A percentile compares a stretch with the other conserved stretches of the same genome.
phyloP scores from a whole-genome alignment of 805 yeast species.

The Vanderwaltozyma tropicalis region DNA sequence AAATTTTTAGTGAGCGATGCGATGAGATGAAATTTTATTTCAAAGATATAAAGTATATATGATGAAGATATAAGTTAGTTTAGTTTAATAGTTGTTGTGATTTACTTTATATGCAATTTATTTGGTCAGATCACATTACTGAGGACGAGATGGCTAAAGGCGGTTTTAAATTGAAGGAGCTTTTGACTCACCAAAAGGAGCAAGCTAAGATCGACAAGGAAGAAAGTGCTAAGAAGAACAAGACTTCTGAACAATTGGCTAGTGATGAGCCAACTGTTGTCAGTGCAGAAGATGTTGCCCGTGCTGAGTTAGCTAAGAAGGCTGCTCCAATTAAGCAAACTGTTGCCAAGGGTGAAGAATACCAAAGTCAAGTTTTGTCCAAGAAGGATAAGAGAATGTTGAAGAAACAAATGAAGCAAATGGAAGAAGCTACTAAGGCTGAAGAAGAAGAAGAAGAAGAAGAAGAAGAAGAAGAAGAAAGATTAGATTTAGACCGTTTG shows the following conservation, averaged over 20 bases:
- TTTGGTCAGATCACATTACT: background rate
- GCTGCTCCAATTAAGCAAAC: constrained; percentile 7
- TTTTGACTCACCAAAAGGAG: constrained; percentile 21
- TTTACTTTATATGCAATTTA: no score
- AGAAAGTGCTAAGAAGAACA: constrained; percentile 15
- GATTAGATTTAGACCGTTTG: constrained; percentile 42
- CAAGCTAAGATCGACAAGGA: constrained; percentile 15
- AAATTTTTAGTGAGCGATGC: constrained; percentile 9
- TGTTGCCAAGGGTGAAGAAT: constrained; percentile 25
- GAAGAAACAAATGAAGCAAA: constrained; percentile 36
- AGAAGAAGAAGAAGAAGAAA: no score
- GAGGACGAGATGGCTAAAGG: constrained; percentile 24
- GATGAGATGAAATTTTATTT: constrained; percentile 11
- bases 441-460: constrained; percentile 16
- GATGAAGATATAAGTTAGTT: background rate
- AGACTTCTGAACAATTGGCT: constrained; percentile 12
- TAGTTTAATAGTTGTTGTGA: background rate
- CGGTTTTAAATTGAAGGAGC: constrained; percentile 26
- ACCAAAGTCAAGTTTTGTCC: constrained; percentile 43
- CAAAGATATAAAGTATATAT: no score
- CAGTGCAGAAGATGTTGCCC: constrained; percentile 23
- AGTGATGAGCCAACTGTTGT: constrained; percentile 26
- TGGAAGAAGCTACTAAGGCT: constrained; percentile 24
- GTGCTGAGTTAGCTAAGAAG: constrained; percentile 9
- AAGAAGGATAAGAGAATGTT: constrained; percentile 54